A percentile compares a stretch with the other conserved stretches of the same genome.
Conservation (phyloP, 305 asterid genomes). For the Rubia balearica region DNA sequence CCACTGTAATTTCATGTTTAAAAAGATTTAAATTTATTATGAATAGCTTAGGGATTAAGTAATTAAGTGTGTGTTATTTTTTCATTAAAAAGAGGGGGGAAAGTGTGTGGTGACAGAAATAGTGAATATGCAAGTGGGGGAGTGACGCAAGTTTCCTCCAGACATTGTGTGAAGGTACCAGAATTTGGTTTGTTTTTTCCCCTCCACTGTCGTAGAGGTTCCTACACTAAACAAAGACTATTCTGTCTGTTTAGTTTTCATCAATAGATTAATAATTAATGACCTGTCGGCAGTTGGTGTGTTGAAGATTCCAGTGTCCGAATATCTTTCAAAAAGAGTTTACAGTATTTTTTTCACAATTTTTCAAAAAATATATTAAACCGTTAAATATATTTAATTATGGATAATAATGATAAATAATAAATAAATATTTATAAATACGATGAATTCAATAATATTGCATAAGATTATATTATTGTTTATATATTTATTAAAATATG, state of each 20-base stretch:
- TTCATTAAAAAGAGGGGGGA: fast-evolving
- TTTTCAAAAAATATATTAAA: no score
- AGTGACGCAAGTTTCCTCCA: not conserved
- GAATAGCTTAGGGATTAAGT: no score
- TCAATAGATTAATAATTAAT: not conserved
- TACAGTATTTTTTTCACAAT: not conserved
- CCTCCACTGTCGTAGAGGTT: not conserved
- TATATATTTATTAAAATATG: no score
- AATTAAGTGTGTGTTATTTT: no score
- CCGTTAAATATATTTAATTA: no score
- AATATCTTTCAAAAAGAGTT: no score
- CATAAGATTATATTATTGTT: no score
- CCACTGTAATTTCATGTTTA: no score
- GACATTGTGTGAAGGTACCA: not conserved
- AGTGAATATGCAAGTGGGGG: not conserved
- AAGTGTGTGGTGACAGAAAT: not conserved
- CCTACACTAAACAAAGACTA: not conserved
- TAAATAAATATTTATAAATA: not conserved
- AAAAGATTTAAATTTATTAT: no score
- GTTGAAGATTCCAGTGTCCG: not conserved
- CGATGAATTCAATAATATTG: no score
- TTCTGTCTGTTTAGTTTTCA: not conserved
- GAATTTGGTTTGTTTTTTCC: not conserved
- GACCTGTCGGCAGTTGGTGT: not conserved
- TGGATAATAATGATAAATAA: no score